Base-by-base conservation (phyloP, 1,284 basidiomycete genomes). In the Fomes fomentarius region DNA sequence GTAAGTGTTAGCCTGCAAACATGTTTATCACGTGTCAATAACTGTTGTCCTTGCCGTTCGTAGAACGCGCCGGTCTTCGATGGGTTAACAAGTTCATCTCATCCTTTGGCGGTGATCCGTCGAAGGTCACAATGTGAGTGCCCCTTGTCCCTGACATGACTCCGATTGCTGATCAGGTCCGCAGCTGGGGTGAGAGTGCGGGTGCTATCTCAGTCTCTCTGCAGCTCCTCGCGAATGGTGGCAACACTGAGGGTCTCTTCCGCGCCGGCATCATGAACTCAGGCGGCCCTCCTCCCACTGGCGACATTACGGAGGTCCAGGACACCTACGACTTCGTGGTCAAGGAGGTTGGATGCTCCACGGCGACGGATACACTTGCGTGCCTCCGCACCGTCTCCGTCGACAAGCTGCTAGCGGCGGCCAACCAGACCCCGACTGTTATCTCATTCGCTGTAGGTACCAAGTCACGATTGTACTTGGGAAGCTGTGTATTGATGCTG, bases 61-160 rank as follows among this genome's bases (percentile, higher is more conserved):
- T 42, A 55, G 53, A 57, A 28, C 54, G 53, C 33, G 48, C 52
- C 28, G 84, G 83, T 0, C 67, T 91, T 17, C 66, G 80, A 54
- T 90, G 86, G 86, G 64, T 78, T 1, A 70, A 75, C 35, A 55
- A 70, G 45, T 74, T 78, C 55, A 76, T 79, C 49, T 47, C 54
- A 11, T 61, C 57, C 0, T 76, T 77, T 53, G 73, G 76, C 10
- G 76, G 76, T 4, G 73, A 78, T 56, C 63, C 66, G 2, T 56
- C 51, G 12, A 69, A 71, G 47, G 64, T 71, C 14, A 70, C 63
- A 28, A 64, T 68, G 65, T 62, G 19, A n/a, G 59, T 34, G 2
- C 17, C 12, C 7, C 30, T 22, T 21, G 45, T 14, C 12, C 4
- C 33, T 21, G 21, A 6, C 35, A 17, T 24, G 33, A 2, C 14